Conservation (phyloP, 371 early-diverging fungal species). For the Mortierella sp. region DNA sequence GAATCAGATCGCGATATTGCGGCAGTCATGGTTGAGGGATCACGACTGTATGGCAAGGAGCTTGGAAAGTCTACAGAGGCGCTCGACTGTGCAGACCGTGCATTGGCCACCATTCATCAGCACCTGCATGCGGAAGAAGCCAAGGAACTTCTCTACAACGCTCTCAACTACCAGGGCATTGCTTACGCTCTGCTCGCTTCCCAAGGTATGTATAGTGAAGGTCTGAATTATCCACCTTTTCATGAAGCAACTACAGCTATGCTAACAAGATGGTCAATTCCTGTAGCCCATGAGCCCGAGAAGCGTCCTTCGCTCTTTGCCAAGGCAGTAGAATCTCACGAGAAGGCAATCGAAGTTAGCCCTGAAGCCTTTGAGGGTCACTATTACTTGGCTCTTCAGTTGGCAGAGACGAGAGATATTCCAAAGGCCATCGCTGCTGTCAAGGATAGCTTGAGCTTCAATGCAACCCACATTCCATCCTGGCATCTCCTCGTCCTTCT, state of each 20-base stretch:
- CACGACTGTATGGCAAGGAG: conserved; percentile 61
- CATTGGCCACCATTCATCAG: conserved; percentile 48
- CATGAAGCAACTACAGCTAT: neutral
- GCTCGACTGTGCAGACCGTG: conserved; percentile 61
- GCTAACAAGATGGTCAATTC: neutral
- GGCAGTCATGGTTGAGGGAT: conserved; percentile 58
- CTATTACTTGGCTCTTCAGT: conserved; percentile 85
- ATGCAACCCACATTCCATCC: conserved; percentile 73
- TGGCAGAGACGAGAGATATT: conserved; percentile 84
- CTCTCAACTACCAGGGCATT: conserved; percentile 68
- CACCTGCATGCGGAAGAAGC: conserved; percentile 35
- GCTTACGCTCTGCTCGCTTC: conserved; percentile 72
- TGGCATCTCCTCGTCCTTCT: conserved; percentile 91
- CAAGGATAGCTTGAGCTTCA: conserved; percentile 69
- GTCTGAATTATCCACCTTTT: neutral
- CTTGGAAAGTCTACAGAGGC: conserved; percentile 58
- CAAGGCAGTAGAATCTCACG: conserved; percentile 71
- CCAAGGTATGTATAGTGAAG: conserved; percentile 58
- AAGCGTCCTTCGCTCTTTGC: conserved; percentile 74
- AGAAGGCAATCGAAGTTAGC: conserved; percentile 61
- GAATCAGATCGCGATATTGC: conserved; percentile 55
- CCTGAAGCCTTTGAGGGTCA: conserved; percentile 65
- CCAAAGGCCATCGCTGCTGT: conserved; percentile 71
- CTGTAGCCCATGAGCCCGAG: conserved; percentile 69
- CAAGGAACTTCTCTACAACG: conserved; percentile 46